phyloP scores from a whole-genome alignment of 2,329 filamentous ascomycete species.

The Alternaria viburni region DNA sequence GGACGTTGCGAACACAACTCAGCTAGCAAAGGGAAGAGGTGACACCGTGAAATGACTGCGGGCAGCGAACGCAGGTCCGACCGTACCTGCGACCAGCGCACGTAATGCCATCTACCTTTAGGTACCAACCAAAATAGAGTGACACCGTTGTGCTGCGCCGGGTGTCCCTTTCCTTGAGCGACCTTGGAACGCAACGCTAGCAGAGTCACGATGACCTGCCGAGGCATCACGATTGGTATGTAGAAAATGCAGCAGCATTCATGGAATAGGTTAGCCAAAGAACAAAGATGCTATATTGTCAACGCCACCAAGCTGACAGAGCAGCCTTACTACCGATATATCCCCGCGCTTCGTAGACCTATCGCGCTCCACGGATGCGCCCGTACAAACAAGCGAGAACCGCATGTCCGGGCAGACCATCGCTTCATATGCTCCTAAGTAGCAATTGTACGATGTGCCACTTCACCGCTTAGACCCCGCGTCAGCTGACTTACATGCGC shows the following conservation, averaged over 20 bases:
- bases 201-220: not conserved
- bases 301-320: conserved; percentile 5
- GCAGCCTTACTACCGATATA: conserved; percentile 1
- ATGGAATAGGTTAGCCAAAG: not conserved
- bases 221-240: not conserved
- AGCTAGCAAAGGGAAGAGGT: not conserved
- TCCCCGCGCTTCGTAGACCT: not conserved
- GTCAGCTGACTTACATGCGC: conserved; percentile 10
- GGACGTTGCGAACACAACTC: not conserved
- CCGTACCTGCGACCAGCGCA: not conserved
- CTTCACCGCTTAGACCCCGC: conserved; percentile 2
- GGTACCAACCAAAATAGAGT: not conserved
- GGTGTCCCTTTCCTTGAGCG: not conserved
- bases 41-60: not conserved
- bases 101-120: not conserved
- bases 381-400: not conserved
- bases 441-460: not conserved
- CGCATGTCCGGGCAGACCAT: not conserved
- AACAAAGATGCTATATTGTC: not conserved
- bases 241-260: not conserved
- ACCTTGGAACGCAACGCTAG: not conserved
- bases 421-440: not conserved
- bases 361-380: not conserved
- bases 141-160: not conserved
- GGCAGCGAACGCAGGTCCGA: not conserved